Evolutionary conservation across 2,329 filamentous ascomycete species (phyloP).

Genomic region (Sarocladium oryzae): DNA sequence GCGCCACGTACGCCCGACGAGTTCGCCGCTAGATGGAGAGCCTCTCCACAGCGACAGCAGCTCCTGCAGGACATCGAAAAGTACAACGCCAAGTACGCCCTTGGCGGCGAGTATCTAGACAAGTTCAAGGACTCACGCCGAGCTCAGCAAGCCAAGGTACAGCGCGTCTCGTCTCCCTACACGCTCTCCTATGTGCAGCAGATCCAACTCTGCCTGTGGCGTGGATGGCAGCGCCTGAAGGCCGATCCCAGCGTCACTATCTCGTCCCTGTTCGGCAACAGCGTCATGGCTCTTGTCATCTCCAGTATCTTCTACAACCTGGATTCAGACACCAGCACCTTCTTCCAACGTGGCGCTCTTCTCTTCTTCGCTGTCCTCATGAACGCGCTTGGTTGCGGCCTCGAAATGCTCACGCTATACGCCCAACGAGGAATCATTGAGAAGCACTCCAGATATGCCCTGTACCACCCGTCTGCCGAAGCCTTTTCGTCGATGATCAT

Average conservation of each 20-base stretch:
- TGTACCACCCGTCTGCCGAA: conserved; percentile 87
- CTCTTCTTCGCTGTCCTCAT: conserved; percentile 85
- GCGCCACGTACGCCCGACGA: conserved; percentile 56
- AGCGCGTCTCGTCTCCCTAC: conserved; percentile 69
- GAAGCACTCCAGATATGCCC: conserved; percentile 78
- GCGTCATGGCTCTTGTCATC: conserved; percentile 70
- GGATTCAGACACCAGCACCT: conserved; percentile 55
- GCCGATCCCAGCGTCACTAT: conserved; percentile 73
- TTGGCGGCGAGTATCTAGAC: conserved; percentile 49
- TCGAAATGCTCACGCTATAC: conserved; percentile 72
- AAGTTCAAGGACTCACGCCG: conserved; percentile 49
- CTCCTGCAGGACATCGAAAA: conserved; percentile 49
- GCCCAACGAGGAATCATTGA: conserved; percentile 87
- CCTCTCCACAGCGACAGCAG: conserved; percentile 42
- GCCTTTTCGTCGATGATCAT: conserved; percentile 78
- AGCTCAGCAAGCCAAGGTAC: conserved; percentile 48
- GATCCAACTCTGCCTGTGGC: conserved; percentile 69
- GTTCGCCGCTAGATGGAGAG: conserved; percentile 53
- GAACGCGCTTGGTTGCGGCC: conserved; percentile 69
- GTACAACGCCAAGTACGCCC: conserved; percentile 46
- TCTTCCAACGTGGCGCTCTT: conserved; percentile 72
- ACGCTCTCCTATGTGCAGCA: conserved; percentile 75
- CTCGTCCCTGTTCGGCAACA: conserved; percentile 63
- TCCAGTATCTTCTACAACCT: conserved; percentile 78
- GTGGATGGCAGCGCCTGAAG: conserved; percentile 69